phyloP scores from a whole-genome alignment of 495 filamentous ascomycete genomes.

The Neurospora hispaniola region DNA sequence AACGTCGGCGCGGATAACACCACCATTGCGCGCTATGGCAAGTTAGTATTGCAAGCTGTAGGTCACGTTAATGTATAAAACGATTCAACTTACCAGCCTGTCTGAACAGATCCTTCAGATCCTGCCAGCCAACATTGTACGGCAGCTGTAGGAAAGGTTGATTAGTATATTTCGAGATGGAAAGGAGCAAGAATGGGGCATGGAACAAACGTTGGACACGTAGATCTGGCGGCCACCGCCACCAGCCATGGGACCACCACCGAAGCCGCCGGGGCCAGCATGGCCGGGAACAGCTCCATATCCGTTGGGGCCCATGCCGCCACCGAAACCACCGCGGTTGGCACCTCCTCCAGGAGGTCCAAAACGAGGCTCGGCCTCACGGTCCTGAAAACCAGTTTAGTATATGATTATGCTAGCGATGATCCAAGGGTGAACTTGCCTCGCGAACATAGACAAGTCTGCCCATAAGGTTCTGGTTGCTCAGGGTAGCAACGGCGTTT shows the following conservation, averaged over 20 bases:
- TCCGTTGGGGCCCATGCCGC: slow-evolving; percentile 32
- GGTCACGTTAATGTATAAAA: neutral
- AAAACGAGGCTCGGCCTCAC: slow-evolving; percentile 92
- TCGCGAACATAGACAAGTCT: slow-evolving; percentile 97
- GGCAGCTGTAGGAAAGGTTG: slow-evolving; percentile 56
- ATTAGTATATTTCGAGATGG: slow-evolving; percentile 22
- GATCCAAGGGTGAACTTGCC: slow-evolving; percentile 41
- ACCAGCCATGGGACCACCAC: slow-evolving; percentile 33
- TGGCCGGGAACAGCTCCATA: slow-evolving; percentile 33
- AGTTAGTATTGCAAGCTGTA: slow-evolving; percentile 1
- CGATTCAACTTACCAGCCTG: slow-evolving; percentile 70
- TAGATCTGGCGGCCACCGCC: slow-evolving; percentile 76
- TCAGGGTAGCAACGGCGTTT: slow-evolving; percentile 92
- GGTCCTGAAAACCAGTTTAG: slow-evolving; percentile 49
- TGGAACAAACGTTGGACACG: slow-evolving; percentile 87
- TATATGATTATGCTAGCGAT: neutral
- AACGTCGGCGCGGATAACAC: slow-evolving; percentile 91
- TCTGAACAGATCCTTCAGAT: slow-evolving; percentile 97
- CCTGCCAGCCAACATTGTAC: slow-evolving; percentile 97
- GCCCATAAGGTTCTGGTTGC: slow-evolving; percentile 97
- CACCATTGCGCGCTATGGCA: slow-evolving; percentile 50
- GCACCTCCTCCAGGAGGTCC: slow-evolving; percentile 47
- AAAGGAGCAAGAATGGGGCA: slow-evolving; percentile 19
- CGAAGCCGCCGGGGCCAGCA: slow-evolving; percentile 30
- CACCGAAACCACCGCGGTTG: slow-evolving; percentile 54